Conservation (phyloP, 1,284 basidiomycete species). For the Melampsora americana region DNA sequence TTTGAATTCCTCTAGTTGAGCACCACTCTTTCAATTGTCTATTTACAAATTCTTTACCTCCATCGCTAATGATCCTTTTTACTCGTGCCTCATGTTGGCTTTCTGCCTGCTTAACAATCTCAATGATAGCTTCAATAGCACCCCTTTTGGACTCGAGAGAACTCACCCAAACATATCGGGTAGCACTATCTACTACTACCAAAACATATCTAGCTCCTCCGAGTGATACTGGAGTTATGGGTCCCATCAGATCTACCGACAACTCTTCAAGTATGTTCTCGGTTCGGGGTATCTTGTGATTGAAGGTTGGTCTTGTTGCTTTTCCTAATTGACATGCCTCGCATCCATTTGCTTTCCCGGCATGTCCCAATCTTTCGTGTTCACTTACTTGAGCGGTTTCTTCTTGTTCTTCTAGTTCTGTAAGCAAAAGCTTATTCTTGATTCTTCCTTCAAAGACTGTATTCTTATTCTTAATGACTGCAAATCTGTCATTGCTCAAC, state of each 20-base stretch:
- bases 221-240: constrained; percentile 22
- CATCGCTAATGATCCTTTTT: constrained; percentile 19
- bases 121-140: neutral
- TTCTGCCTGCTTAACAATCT: neutral
- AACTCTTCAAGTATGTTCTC: constrained; percentile 8
- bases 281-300: constrained; percentile 2
- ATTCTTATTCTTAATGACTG: neutral
- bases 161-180: constrained; percentile 18
- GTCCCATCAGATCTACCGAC: constrained; percentile 27
- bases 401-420: no score
- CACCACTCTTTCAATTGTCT: constrained; percentile 6
- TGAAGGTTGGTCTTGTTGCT: constrained; percentile 11
- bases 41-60: constrained; percentile 28
- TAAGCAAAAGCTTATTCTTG: constrained; percentile 9
- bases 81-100: constrained; percentile 13
- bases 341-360: constrained; percentile 13
- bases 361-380: constrained; percentile 20
- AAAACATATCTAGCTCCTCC: constrained; percentile 30
- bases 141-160: constrained; percentile 9
- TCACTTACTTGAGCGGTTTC: neutral
- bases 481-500: neutral
- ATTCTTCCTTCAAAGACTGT: constrained; percentile 15
- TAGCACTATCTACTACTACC: constrained; percentile 22
- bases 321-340: constrained; percentile 26
- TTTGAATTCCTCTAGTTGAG: constrained; percentile 15